Base-by-base conservation (phyloP, 495 filamentous ascomycete genomes). In the Penicillium canariense region DNA sequence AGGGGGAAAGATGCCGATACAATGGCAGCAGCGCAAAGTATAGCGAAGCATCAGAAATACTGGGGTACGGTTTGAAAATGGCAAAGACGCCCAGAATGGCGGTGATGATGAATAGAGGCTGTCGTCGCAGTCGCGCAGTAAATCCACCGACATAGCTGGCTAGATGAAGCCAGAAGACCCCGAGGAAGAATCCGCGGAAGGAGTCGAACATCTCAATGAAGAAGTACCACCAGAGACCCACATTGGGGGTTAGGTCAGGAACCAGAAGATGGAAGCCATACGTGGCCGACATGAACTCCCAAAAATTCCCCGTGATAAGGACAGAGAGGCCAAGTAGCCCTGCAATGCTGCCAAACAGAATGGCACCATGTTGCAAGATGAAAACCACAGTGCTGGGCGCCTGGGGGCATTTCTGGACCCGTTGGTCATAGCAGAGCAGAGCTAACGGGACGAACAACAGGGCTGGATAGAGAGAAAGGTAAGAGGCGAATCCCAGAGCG, bases 151-250 rank as follows among this genome's bases (percentile, higher is more conserved):
- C 87, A 69, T 98, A 98, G 34, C 86, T 85, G 3, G 85, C 85
- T 45, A 97, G 77, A 70, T 98, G 95, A 51, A 98, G 82, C 90
- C 95, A 97, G 71, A 98, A 98, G 5, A 97, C 91, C 18, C 89
- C 95, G 2, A 98, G 80, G 79, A 98, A 98, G 77, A 98, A 97
- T 45, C 87, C 86, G 20, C 94, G 84, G 79, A 98, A 98, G 4
- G 91, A 93, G 70, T 98, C 94, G 68, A 98, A 98, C 84, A 98
- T 98, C 73, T 98, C 94, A 61, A 93, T 95, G 74, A 98, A 97
- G 72, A 97, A 98, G 74, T 98, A 98, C 94, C 94, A 98, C 94
- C 94, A 98, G 0, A 98, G 79, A 2, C 94, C 94, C 34, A 95
- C 86, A 58, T 97, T 98, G 20, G 94, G 94, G 0, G 93, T 93